These are phyloP conservation scores for Phascolomyces articulosus DNA, from an alignment of 371 early-diverging fungal genomes.

Conservation along the genomic window DNA sequence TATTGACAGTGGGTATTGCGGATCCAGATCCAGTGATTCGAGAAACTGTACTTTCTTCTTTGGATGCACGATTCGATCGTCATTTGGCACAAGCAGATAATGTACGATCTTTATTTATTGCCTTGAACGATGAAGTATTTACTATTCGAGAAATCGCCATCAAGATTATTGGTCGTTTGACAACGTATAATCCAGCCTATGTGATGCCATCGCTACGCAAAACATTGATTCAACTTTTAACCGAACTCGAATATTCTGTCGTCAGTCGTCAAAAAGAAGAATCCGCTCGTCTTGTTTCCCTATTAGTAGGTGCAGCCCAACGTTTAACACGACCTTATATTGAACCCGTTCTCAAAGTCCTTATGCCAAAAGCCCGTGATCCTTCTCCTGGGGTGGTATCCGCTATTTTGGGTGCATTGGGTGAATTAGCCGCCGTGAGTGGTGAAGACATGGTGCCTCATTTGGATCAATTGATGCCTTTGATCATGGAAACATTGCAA, in stretches of 20 bases:
- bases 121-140: constrained; percentile 93
- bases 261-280: constrained; percentile 91
- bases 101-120: constrained; percentile 86
- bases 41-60: constrained; percentile 76
- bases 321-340: constrained; percentile 91
- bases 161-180: constrained; percentile 85
- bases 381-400: constrained; percentile 83
- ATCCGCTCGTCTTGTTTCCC: constrained; percentile 78
- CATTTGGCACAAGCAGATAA: constrained; percentile 92
- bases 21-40: constrained; percentile 87
- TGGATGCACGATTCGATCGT: constrained; percentile 87
- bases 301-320: constrained; percentile 80
- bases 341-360: constrained; percentile 83
- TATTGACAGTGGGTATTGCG: constrained; percentile 89
- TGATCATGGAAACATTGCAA: constrained; percentile 90
- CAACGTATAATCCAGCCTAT: constrained; percentile 90
- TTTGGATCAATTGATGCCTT: constrained; percentile 80
- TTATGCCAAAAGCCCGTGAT: constrained; percentile 85
- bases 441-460: constrained; percentile 85
- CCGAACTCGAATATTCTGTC: constrained; percentile 90
- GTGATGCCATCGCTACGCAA: constrained; percentile 91
- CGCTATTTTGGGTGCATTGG: constrained; percentile 82
- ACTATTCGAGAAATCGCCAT: constrained; percentile 88
- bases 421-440: constrained; percentile 89
- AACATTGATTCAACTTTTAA: constrained; percentile 86